Conservation (phyloP, 2,329 filamentous ascomycete species). For the Ophiostoma australiae region DNA sequence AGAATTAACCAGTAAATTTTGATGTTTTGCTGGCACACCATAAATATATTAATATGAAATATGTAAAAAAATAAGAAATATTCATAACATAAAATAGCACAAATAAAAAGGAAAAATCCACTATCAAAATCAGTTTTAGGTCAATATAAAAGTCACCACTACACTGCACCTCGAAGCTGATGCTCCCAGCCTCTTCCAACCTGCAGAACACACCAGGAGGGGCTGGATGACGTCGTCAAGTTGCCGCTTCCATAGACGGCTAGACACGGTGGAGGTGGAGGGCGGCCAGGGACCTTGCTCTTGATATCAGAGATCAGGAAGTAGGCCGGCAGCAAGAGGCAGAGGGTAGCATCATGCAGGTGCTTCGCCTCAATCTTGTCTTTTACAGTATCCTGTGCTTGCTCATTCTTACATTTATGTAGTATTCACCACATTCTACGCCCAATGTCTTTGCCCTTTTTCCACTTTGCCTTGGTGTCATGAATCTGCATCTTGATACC, state of each 20-base stretch:
- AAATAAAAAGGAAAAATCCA: no score
- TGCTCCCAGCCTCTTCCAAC: neutral
- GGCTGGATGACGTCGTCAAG: conserved; percentile 11
- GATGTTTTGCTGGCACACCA: no score
- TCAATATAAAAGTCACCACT: neutral
- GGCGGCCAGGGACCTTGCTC: neutral
- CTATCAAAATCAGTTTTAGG: no score
- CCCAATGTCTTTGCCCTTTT: neutral
- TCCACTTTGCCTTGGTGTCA: neutral
- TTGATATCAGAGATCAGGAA: neutral
- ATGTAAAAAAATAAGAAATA: no score
- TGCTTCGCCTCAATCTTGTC: neutral
- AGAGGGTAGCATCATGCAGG: conserved; percentile 1
- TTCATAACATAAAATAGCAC: no score
- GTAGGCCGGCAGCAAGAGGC: neutral
- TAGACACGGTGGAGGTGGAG: neutral
- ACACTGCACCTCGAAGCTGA: neutral
- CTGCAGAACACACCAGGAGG: neutral
- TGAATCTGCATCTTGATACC: neutral
- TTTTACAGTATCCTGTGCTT: neutral
- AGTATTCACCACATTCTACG: neutral
- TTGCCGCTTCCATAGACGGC: conserved; percentile 5
- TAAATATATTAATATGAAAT: no score
- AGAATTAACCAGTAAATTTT: no score
- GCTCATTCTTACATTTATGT: neutral